Conservation (phyloP, 2,329 filamentous ascomycete species). For the Hymenoscyphus fructigenus region DNA sequence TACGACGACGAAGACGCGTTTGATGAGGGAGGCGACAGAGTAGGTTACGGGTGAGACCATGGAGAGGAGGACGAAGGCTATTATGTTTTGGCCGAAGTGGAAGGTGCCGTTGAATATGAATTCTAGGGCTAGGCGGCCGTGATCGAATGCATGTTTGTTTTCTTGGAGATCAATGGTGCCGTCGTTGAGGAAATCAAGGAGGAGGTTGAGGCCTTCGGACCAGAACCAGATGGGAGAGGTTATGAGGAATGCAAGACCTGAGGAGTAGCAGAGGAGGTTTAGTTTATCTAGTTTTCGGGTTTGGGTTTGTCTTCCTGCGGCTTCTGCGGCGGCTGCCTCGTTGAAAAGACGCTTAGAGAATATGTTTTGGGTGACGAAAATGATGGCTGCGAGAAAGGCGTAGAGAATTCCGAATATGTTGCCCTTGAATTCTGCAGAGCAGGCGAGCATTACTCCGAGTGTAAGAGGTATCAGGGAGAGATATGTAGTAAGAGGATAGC, state of each 20-base stretch:
- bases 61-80: conserved; percentile 88
- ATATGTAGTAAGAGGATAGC: conserved; percentile 84
- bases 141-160: conserved; percentile 65
- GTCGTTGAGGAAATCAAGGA: conserved; percentile 77
- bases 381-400: conserved; percentile 83
- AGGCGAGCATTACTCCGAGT: conserved; percentile 91
- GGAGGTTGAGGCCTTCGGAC: conserved; percentile 76
- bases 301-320: conserved; percentile 61
- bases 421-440: conserved; percentile 85
- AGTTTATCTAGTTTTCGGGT: conserved; percentile 90
- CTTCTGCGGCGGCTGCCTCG: conserved; percentile 81
- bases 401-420: conserved; percentile 89
- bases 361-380: conserved; percentile 98
- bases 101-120: conserved; percentile 97
- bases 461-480: conserved; percentile 88
- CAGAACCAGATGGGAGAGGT: conserved; percentile 92
- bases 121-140: conserved; percentile 74
- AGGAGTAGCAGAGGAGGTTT: conserved; percentile 96
- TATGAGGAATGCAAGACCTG: conserved; percentile 83
- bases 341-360: conserved; percentile 98
- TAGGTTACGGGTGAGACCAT: conserved; percentile 97
- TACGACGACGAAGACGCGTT: conserved; percentile 94
- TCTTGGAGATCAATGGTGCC: conserved; percentile 66
- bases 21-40: conserved; percentile 92
- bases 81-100: conserved; percentile 93